These are phyloP conservation scores for Fragilariopsis cylindrus DNA, from an alignment of 108 stramenopile species.

Conservation along the genomic window DNA sequence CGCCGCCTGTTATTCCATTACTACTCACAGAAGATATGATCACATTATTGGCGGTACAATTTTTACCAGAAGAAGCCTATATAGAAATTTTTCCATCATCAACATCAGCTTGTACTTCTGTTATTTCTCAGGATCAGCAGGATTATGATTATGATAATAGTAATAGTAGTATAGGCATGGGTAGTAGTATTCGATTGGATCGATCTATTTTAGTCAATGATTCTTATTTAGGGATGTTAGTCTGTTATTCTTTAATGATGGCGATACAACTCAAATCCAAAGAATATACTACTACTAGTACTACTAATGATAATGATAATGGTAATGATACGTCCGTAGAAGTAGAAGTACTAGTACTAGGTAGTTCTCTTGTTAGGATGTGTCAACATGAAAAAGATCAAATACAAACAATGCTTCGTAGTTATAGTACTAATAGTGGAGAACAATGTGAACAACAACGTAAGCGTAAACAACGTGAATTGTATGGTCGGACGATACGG, in stretches of 20 bases:
- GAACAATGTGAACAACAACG: not conserved
- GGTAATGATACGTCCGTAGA: too few relatives aligned
- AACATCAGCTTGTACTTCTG: not conserved
- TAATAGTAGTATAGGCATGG: too few relatives aligned
- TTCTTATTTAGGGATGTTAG: slow-evolving; percentile 72
- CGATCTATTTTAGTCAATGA: slow-evolving; percentile 48
- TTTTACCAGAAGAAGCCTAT: slow-evolving; percentile 66
- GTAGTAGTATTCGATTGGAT: slow-evolving; percentile 19
- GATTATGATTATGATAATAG: too few relatives aligned
- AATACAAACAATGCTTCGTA: too few relatives aligned
- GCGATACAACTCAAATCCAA: slow-evolving; percentile 40
- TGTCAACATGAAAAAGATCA: too few relatives aligned
- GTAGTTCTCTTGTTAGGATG: too few relatives aligned
- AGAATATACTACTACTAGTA: not conserved
- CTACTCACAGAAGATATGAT: slow-evolving; percentile 65
- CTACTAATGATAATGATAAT: too few relatives aligned
- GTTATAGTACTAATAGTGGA: too few relatives aligned
- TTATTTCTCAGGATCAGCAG: too few relatives aligned
- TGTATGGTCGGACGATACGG: slow-evolving; percentile 49
- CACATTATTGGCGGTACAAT: slow-evolving; percentile 58
- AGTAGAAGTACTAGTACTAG: too few relatives aligned
- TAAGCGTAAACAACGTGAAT: slow-evolving; percentile 31
- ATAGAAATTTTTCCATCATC: slow-evolving; percentile 41
- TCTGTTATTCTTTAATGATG: slow-evolving; percentile 48
- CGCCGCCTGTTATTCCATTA: not conserved